phyloP scores from a whole-genome alignment of 208 protist species.

The Trypanosoma scelopori region DNA sequence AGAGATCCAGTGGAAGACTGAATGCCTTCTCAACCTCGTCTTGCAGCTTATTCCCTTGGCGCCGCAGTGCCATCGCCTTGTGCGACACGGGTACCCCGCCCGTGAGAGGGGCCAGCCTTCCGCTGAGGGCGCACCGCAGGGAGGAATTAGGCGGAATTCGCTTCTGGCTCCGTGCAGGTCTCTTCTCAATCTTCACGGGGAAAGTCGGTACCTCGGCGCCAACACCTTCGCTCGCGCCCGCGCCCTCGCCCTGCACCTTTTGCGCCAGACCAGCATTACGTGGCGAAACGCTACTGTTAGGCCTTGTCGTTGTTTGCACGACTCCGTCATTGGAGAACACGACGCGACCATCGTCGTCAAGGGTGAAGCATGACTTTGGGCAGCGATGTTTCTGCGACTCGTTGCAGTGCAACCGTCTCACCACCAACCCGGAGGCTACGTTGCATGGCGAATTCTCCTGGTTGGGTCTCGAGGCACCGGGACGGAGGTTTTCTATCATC shows the following conservation, averaged over 20 bases:
- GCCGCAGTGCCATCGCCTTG: constrained; percentile 28
- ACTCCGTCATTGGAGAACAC: constrained; percentile 29
- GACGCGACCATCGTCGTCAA: constrained; percentile 56
- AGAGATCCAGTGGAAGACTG: constrained; percentile 18
- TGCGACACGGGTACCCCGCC: constrained; percentile 13
- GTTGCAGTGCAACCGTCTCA: neutral
- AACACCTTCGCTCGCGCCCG: neutral
- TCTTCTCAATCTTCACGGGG: neutral
- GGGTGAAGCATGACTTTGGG: constrained; percentile 41
- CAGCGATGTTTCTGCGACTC: neutral
- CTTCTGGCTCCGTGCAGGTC: constrained; percentile 8
- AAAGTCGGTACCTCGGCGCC: neutral
- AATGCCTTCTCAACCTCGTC: constrained; percentile 61
- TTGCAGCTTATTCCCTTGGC: constrained; percentile 32
- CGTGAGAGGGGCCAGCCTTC: constrained; percentile 1
- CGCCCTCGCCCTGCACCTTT: neutral
- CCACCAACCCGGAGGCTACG: neutral
- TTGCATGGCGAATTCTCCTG: neutral
- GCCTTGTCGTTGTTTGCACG: neutral
- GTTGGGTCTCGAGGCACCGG: neutral
- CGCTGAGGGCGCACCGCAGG: constrained; percentile 16
- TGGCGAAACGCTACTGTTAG: neutral
- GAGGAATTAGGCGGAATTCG: neutral
- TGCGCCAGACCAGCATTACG: neutral
- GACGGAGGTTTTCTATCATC: constrained; percentile 51